Evolutionary conservation across 2,329 filamentous ascomycete genomes (phyloP).

Genomic region (Cytospora schulzeri): DNA sequence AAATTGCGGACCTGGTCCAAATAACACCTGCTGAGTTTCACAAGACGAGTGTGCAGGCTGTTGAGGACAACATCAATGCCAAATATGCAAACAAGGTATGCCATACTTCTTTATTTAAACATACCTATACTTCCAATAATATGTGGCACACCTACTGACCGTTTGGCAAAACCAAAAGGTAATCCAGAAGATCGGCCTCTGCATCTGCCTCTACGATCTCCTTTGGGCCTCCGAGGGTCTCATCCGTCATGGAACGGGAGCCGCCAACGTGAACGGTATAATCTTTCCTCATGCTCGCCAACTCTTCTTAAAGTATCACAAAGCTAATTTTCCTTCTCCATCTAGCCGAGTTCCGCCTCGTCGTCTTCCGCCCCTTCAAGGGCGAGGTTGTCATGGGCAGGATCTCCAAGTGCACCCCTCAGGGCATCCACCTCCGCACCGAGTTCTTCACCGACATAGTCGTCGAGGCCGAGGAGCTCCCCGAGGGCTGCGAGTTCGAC

Average conservation of each 20-base stretch:
- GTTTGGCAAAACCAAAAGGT: conserved; percentile 51
- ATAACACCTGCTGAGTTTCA: conserved; percentile 87
- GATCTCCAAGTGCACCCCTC: conserved; percentile 73
- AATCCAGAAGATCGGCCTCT: conserved; percentile 91
- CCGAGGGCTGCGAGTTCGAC: conserved; percentile 74
- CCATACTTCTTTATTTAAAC: background rate
- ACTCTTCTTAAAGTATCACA: background rate
- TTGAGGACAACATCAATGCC: conserved; percentile 92
- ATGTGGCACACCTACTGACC: background rate
- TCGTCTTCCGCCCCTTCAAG: conserved; percentile 95
- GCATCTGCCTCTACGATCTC: conserved; percentile 90
- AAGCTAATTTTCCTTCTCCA: conserved; percentile 23
- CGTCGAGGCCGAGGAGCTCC: conserved; percentile 72
- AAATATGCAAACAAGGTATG: conserved; percentile 91
- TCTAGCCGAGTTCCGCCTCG: conserved; percentile 87
- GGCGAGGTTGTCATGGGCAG: conserved; percentile 86
- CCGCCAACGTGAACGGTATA: conserved; percentile 90
- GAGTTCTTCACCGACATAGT: conserved; percentile 96
- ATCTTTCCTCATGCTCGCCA: background rate
- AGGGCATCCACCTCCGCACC: conserved; percentile 77
- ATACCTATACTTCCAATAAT: too few relatives aligned
- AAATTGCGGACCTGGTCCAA: conserved; percentile 91
- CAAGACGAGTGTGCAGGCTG: conserved; percentile 78
- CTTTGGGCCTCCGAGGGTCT: conserved; percentile 87
- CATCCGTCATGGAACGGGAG: conserved; percentile 88